Conservation (phyloP, 1,284 basidiomycete genomes). For the Schizophyllum amplum region DNA sequence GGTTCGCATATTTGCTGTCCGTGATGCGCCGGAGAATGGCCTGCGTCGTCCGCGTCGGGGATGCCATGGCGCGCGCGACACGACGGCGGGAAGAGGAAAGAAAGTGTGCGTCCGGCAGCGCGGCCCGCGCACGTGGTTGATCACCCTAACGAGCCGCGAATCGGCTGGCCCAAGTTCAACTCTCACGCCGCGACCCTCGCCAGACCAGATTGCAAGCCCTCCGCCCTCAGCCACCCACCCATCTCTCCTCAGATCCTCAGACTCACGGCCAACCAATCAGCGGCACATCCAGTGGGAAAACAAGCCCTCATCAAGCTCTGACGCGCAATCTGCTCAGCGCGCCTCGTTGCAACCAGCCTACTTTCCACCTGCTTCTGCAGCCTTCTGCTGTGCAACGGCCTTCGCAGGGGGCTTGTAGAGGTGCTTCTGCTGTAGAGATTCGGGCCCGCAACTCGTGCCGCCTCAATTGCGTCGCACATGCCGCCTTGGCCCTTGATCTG, state of each 20-base stretch:
- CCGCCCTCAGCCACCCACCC: too few species aligned
- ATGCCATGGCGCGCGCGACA: background rate
- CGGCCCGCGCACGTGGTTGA: background rate
- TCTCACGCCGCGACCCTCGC: background rate
- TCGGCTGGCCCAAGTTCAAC: background rate
- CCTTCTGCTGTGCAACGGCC: background rate
- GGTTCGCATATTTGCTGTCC: background rate
- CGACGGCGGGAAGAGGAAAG: background rate
- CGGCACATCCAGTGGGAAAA: too few species aligned
- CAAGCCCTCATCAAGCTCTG: too few species aligned
- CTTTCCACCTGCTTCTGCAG: too few species aligned
- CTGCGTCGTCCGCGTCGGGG: background rate
- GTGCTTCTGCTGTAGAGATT: background rate
- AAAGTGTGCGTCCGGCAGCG: background rate
- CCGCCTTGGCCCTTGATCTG: background rate
- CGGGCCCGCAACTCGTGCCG: background rate
- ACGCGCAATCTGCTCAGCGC: too few species aligned
- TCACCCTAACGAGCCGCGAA: too few species aligned
- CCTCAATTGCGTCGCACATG: background rate
- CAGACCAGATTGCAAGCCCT: too few species aligned
- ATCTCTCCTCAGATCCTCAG: too few species aligned
- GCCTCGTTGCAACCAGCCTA: too few species aligned
- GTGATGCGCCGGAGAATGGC: background rate
- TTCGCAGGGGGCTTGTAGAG: background rate
- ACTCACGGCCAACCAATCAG: too few species aligned